Evolutionary conservation across 306 rosid genomes (phyloP), one percentile per base, ranked within the genome.

Genomic region (Glycine soja): DNA sequence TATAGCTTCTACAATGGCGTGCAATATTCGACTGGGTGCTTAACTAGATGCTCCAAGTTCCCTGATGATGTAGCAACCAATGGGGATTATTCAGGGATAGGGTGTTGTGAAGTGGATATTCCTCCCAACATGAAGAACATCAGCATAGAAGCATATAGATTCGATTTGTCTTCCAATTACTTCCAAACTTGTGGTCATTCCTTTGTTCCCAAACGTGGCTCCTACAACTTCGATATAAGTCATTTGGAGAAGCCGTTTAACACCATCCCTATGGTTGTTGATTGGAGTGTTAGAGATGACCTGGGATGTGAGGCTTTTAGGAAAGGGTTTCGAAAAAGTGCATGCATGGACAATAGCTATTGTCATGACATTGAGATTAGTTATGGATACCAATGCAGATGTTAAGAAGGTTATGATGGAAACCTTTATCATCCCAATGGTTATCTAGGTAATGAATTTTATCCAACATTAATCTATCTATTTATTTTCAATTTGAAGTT

Each of bases 261-360:
- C 0, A 7, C 0, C 30, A 7, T 75, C 12, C 78, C 84, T 1
- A 3, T 30, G 19, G 87, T 89, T 8, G 54, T 84, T 16, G 85
- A 86, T 76, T 89, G 92, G 92, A 53, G 61, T 11, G 70, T 86
- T 52, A 75, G 75, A 45, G 72, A 66, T 1, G 3, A 24, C 2
- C 30, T 56, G 8, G 53, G 69, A 2, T 83, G 91, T 45, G 7
- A 8, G 0, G 30, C 3, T 5, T 14, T 40, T 0, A 2, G 3
- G 62, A 32, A 24, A 24, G 30, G 30, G 2, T 24, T 24, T 24
- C 30, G 1, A 0, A 46, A 5, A 6, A 16, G 51, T 70, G 74
- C 12, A 0, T 70, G 75, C 59, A 48, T 3, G 59, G 9, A 36
- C 2, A 70, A 70, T 70, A 24, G 45, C 56, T 12, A 12, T 24